A percentile compares a stretch with the other conserved stretches of the same genome.
Evolutionary conservation across 169 alveolate species (phyloP).

Genomic region (Eimeria acervulina): DNA sequence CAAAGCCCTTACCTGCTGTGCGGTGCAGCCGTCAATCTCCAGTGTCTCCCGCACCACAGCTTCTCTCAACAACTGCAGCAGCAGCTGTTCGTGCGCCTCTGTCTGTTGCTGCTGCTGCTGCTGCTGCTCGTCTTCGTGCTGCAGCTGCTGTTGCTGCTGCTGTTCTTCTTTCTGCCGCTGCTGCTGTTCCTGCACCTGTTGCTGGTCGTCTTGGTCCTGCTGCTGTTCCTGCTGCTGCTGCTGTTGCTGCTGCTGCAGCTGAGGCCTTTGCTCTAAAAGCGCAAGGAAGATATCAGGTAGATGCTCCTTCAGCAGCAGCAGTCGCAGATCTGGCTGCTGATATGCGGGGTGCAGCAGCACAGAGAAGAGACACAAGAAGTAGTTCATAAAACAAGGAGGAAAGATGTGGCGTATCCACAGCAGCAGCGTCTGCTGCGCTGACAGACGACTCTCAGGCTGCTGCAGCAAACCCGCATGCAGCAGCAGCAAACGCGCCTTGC

Average conservation of each 20-base stretch:
- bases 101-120: slow-evolving; percentile 43
- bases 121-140: too few species aligned
- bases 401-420: slow-evolving; percentile 59
- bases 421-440: slow-evolving; percentile 74
- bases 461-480: slow-evolving; percentile 50
- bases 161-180: too few species aligned
- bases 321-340: slow-evolving; percentile 82
- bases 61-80: slow-evolving; percentile 60
- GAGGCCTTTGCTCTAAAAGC: slow-evolving; percentile 51
- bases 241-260: slow-evolving; percentile 78
- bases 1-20: slow-evolving; percentile 24
- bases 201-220: not conserved
- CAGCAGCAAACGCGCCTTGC: slow-evolving; percentile 54
- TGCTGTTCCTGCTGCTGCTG: slow-evolving; percentile 14
- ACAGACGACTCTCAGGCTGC: slow-evolving; percentile 43
- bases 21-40: slow-evolving; percentile 15
- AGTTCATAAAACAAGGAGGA: slow-evolving; percentile 72
- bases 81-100: not conserved
- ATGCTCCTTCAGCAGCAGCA: slow-evolving; percentile 69
- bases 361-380: slow-evolving; percentile 71
- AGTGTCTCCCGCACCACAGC: slow-evolving; percentile 1
- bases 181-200: too few species aligned
- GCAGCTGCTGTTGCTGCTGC: too few species aligned
- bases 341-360: slow-evolving; percentile 83
- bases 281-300: slow-evolving; percentile 65